Evolutionary conservation across 2,329 filamentous ascomycete genomes (phyloP), one percentile per base, ranked within the genome.

Genomic region (Aureobasidium sp.): DNA sequence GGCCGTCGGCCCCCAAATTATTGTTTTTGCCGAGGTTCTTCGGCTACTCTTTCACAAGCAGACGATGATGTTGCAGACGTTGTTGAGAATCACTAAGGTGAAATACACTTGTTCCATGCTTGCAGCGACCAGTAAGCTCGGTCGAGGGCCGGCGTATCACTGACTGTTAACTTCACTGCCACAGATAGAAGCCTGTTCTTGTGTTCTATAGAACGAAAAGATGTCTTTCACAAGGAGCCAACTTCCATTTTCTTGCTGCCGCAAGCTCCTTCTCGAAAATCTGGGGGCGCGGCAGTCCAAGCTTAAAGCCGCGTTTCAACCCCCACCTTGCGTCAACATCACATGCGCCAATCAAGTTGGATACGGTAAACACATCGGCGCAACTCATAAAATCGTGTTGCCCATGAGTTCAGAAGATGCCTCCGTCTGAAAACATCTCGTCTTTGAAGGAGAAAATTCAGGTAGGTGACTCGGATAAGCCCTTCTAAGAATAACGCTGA

Each of bases 21-120:
- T 45, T 44, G 53, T 36, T 44, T 55, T 36, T 57, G 53, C 53
- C 53, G 53, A 57, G 53, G 53, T 57, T 27, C 15, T 45, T 57
- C 53, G 53, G 53, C 22, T 57, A 57, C 53, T 45, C 41, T 45
- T 45, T 36, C 53, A 55, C 51, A 53, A 34, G 34, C 49, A 27
- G 49, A 39, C n/a, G 27, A 37, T 15, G 12, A 25, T 31, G 51
- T 55, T 55, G 51, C 51, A 42, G 31, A 55, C 51, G 20, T 5
- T 15, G 51, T 55, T 55, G 51, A 20, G 51, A 55, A 55, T 47
- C 5, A 47, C 44, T 47, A 5, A 25, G 41, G 3, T 44, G 41
- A 14, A 14, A 25, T 9, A 5, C 15, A 3, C 27, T 48, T 11
- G 6, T 48, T 48, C 44, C 15, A 27, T 17, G 25, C 2, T 27